Evolutionary conservation across 75 land plant species (phyloP), one percentile per base, ranked within the genome.

Genomic region (Adiantum capillusveneris): DNA sequence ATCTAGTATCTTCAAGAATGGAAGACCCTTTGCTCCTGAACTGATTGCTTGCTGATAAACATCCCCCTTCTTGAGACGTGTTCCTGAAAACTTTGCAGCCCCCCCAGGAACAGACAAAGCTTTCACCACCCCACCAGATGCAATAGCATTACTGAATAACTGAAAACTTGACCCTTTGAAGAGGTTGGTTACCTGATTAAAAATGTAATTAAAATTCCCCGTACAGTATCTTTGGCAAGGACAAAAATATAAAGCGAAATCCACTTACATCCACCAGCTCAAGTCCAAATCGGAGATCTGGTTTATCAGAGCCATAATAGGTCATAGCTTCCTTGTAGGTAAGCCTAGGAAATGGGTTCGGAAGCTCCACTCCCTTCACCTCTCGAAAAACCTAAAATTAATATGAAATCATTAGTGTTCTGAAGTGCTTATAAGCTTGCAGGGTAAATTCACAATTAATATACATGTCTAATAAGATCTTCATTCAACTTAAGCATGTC

Each of bases 281-380:
- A 69, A 93, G 75, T 53, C 73, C 76, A 64, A 85, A 88, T 29
- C 98, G 86, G 46, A 68, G 64, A 71, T 93, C 98, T 34, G 98
- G 98, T 69, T 83, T 81, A 53, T 93, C 98, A 21, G 94, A 81
- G 24, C 98, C 98, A 79, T 78, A 93, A 37, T 72, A 74, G 61
- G 61, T 61, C 87, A 93, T 88, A 25, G 98, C 98, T 66, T 93
- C 95, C 44, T 84, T 80, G 79, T 93, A 93, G 29, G 95, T 93
- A 17, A 93, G 74, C 63, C 87, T 85, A 37, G 90, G 98, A 66
- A 93, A 88, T 51, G 95, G 90, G 52, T 73, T 65, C 31, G 96
- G 95, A 21, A 93, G 95, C 57, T 88, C 67, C 25, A 88, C 56
- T 1, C 87, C 84, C 68, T 66, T 73, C 25, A 88, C 75, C 59